Conservation (phyloP, 2,329 filamentous ascomycete genomes). For the Hysterium pulicare region DNA sequence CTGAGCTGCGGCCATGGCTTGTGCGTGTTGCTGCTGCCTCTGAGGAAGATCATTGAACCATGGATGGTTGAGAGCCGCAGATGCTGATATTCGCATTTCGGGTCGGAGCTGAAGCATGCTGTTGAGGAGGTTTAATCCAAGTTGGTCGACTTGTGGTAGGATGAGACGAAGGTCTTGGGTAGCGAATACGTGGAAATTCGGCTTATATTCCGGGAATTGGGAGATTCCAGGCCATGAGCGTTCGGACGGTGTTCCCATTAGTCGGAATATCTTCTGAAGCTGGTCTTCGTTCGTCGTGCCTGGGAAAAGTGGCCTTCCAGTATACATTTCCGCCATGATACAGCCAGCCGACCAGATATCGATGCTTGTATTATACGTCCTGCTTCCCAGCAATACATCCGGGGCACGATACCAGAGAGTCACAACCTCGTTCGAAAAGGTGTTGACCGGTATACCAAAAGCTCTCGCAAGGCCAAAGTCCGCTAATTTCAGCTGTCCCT, state of each 20-base stretch:
- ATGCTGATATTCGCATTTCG: slow-evolving; percentile 84
- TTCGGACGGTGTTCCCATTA: slow-evolving; percentile 97
- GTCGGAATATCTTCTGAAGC: slow-evolving; percentile 91
- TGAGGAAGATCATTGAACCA: slow-evolving; percentile 81
- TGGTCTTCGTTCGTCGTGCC: slow-evolving; percentile 99
- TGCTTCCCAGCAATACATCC: slow-evolving; percentile 86
- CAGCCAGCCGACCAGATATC: slow-evolving; percentile 99
- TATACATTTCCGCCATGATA: slow-evolving; percentile 99
- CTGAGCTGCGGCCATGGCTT: slow-evolving; percentile 29
- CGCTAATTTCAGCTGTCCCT: slow-evolving; percentile 85
- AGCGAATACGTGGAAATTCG: slow-evolving; percentile 88
- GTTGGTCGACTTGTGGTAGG: slow-evolving; percentile 81
- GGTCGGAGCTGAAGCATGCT: slow-evolving; percentile 91
- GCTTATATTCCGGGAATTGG: slow-evolving; percentile 96
- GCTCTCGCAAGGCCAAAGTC: slow-evolving; percentile 93
- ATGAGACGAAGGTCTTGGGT: slow-evolving; percentile 87
- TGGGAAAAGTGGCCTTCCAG: slow-evolving; percentile 89
- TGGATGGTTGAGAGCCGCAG: slow-evolving; percentile 80
- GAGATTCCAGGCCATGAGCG: slow-evolving; percentile 93
- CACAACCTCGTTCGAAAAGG: slow-evolving; percentile 96
- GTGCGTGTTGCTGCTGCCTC: slow-evolving; percentile 39
- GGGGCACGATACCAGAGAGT: slow-evolving; percentile 97
- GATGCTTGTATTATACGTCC: slow-evolving; percentile 99
- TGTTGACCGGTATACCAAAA: slow-evolving; percentile 96
- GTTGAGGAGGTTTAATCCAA: slow-evolving; percentile 81